Evolutionary conservation across 306 rosid genomes (phyloP), one percentile per base, ranked within the genome.

Genomic region (Corylus heterophylla): DNA sequence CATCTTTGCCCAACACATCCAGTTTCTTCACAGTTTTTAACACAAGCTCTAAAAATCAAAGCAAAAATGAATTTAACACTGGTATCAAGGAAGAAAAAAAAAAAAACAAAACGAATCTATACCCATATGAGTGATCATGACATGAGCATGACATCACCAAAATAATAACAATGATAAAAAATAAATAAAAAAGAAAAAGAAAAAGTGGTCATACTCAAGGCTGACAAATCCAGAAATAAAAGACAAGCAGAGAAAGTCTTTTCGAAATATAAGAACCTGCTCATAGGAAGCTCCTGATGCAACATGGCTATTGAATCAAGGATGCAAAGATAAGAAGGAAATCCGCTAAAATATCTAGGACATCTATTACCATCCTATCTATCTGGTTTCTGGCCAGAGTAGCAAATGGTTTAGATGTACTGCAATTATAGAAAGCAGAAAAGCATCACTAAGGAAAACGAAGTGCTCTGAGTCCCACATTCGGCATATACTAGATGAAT

Each of bases 1-100:
- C 95, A 89, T 85, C 67, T 86, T 69, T 82, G 76, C 8, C 74
- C 86, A 69, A 84, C 81, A 71, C 96, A 92, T 75, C 94, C 97
- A 58, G 74, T 88, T 87, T 85, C 86, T 74, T 80, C 87, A 87
- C 97, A 93, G 71, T 88, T 79, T 71, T 70, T 83, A 22, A 91
- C 82, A 79, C 97, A 93, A 29, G 37, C 84, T 85, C 97, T 93
- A 29, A 72, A 75, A 31, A 80, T 14, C 75, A 74, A 68, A 64
- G 58, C 17, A 51, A 67, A 51, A 59, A 61, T 56, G 27, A 39
- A 54, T 11, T 50, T 45, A 25, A 5, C 50, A 29, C 1, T 48
- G 25, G 45, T 45, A 67, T 58, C 52, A 81, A 20, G 50, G 29
- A 6, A 42, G 8, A 5, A 42, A 6, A 5, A 42, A 42, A 42